Conservation (phyloP, 768 basidiomycete species). For the Psilocybe subaeruginosa region DNA sequence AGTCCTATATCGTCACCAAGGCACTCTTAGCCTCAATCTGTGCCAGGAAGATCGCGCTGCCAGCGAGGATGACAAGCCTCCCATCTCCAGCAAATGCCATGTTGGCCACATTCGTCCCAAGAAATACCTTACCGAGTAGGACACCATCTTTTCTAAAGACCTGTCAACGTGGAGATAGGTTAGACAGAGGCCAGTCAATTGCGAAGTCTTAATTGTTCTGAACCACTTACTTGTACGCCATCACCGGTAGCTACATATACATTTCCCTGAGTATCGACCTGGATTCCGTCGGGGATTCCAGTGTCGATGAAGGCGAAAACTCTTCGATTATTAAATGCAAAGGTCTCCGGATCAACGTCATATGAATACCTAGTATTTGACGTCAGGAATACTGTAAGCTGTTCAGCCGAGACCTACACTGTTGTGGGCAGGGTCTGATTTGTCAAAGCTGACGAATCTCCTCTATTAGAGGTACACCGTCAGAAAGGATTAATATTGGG, state of each 20-base stretch:
- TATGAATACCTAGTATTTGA: conserved; percentile 55
- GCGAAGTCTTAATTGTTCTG: background rate
- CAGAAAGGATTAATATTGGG: background rate
- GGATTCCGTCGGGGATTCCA: conserved; percentile 68
- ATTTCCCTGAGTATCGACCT: conserved; percentile 64
- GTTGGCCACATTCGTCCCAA: conserved; percentile 43
- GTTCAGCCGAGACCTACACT: conserved; percentile 45
- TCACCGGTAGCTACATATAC: conserved; percentile 69
- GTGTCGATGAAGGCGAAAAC: conserved; percentile 69
- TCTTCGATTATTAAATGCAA: conserved; percentile 56
- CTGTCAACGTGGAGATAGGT: background rate
- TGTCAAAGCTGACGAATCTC: conserved; percentile 49
- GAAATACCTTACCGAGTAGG: conserved; percentile 66
- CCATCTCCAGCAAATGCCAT: conserved; percentile 45
- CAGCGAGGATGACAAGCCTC: conserved; percentile 43
- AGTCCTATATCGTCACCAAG: background rate
- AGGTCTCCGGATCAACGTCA: conserved; percentile 59
- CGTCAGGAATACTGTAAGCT: background rate
- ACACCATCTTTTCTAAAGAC: conserved; percentile 62
- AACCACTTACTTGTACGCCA: conserved; percentile 58
- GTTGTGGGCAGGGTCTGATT: conserved; percentile 64
- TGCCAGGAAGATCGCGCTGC: conserved; percentile 47
- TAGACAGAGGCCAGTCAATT: background rate
- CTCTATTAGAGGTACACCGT: conserved; percentile 26
- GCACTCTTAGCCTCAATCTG: conserved; percentile 39